Base-by-base conservation (phyloP, 2,329 filamentous ascomycete genomes). In the Calonectria honghensis region DNA sequence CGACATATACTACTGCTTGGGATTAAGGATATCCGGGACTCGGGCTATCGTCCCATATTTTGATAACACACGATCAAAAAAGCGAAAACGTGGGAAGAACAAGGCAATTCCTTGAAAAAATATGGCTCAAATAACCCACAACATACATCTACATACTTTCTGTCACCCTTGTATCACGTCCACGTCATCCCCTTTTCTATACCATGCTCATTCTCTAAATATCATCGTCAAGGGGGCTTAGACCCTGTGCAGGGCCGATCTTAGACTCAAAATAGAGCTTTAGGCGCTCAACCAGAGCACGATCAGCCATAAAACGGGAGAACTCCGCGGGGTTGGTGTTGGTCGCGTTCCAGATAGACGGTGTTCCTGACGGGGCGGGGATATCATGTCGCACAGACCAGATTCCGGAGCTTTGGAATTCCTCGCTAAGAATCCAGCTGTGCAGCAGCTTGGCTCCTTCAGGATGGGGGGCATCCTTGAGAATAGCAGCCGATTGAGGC, bases 381-480 rank as follows among this genome's bases (percentile, higher is more conserved):
- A 85, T 70, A 73, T 88, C 87, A 3, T 71, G 75, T 4, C 85
- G 82, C 0, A 85, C 83, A 20, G 83, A 84, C 86, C 85, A 80
- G 27, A 68, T 29, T 4, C 81, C 81, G 2, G 24, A 0, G 72
- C 61, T 9, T 41, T 89, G 87, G 59, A 75, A 84, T 68, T 88
- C 87, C 2, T 81, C 70, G 69, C 84, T 87, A 10, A 90, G 79
- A 9, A 90, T 73, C 77, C 81, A 90, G 78, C 84, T 87, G 76
- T 88, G 85, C 9, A 90, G 84, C 37, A 90, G 81, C 82, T 90
- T 90, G 31, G 89, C 87, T 41, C 85, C 85, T 78, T 90, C 88
- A 0, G 87, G 87, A 59, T 88, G 87, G 0, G 87, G 87, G 0
- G 89, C 88, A 39, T 87, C 81, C 67, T 85, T 86, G 31, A 88